Conservation (phyloP, 2,329 filamentous ascomycete genomes). For the Plectosphaerella plurivora region DNA sequence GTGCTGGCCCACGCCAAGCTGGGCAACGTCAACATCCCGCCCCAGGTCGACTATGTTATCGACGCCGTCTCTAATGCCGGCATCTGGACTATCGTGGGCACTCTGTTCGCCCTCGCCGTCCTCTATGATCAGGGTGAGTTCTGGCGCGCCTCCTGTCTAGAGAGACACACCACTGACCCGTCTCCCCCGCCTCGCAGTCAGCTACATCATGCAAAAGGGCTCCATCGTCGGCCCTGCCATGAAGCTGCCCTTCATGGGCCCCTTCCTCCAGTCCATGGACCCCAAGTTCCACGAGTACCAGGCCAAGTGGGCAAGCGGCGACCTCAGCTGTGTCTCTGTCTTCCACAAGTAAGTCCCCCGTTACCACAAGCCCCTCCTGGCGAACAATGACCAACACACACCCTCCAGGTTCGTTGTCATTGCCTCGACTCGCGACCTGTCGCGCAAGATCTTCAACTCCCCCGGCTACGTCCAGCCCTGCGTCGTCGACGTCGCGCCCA, state of each 20-base stretch:
- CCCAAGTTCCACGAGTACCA: conserved; percentile 90
- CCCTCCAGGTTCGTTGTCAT: conserved; percentile 84
- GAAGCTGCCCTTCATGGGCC: conserved; percentile 88
- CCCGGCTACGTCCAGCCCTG: conserved; percentile 90
- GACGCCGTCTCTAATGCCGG: conserved; percentile 51
- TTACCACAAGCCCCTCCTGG: background rate
- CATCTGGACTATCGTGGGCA: conserved; percentile 58
- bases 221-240: conserved; percentile 68
- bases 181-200: conserved; percentile 46
- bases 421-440: conserved; percentile 89
- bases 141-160: background rate
- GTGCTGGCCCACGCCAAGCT: conserved; percentile 59
- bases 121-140: conserved; percentile 86
- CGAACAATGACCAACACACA: conserved; percentile 1
- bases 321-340: conserved; percentile 93
- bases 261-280: conserved; percentile 87
- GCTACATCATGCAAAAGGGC: conserved; percentile 71
- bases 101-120: conserved; percentile 65
- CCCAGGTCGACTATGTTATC: conserved; percentile 52
- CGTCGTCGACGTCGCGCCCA: conserved; percentile 89
- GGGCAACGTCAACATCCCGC: conserved; percentile 43
- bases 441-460: conserved; percentile 95
- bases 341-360: conserved; percentile 84
- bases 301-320: conserved; percentile 86
- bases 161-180: conserved; percentile 6